phyloP scores from a whole-genome alignment of 257 asterid species.

The Scutellaria galericulata region DNA sequence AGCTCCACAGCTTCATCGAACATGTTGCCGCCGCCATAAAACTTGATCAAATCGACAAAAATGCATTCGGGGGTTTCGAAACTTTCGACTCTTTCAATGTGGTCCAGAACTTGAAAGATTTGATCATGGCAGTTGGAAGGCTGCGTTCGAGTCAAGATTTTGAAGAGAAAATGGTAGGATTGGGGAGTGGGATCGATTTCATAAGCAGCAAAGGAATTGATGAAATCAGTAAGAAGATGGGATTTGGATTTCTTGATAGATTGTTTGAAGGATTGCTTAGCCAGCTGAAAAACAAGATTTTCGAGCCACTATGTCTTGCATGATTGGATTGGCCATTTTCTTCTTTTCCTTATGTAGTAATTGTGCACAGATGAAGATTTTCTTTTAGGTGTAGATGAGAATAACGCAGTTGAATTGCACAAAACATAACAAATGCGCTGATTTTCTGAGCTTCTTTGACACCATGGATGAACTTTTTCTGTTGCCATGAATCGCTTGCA shows the following conservation, averaged over 20 bases:
- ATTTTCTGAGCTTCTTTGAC: slow-evolving; percentile 28
- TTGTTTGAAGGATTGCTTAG: slow-evolving; percentile 52
- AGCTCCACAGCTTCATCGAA: slow-evolving; percentile 57
- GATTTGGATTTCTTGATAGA: slow-evolving; percentile 42
- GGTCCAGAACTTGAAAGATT: slow-evolving; percentile 52
- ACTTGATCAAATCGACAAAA: slow-evolving; percentile 58
- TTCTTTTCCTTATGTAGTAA: slow-evolving; percentile 58
- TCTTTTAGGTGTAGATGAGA: slow-evolving; percentile 43
- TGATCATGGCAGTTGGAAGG: slow-evolving; percentile 50
- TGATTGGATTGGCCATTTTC: slow-evolving; percentile 77
- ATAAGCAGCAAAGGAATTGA: slow-evolving; percentile 53
- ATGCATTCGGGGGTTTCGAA: slow-evolving; percentile 69
- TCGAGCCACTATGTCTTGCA: slow-evolving; percentile 50
- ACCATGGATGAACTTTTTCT: slow-evolving; percentile 29
- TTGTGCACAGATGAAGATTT: slow-evolving; percentile 44
- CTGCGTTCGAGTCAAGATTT: slow-evolving; percentile 37
- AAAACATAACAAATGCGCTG: slow-evolving; percentile 1
- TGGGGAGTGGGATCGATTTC: slow-evolving; percentile 60
- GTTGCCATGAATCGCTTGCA: slow-evolving; percentile 37
- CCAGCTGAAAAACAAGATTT: slow-evolving; percentile 53
- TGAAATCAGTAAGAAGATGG: slow-evolving; percentile 54
- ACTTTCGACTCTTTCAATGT: slow-evolving; percentile 47
- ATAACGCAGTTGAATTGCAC: slow-evolving; percentile 34
- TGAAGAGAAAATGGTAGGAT: slow-evolving; percentile 62
- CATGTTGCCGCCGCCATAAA: slow-evolving; percentile 56